phyloP scores from a whole-genome alignment of 1,139 yeast genomes.

The Candida dubliniensis region DNA sequence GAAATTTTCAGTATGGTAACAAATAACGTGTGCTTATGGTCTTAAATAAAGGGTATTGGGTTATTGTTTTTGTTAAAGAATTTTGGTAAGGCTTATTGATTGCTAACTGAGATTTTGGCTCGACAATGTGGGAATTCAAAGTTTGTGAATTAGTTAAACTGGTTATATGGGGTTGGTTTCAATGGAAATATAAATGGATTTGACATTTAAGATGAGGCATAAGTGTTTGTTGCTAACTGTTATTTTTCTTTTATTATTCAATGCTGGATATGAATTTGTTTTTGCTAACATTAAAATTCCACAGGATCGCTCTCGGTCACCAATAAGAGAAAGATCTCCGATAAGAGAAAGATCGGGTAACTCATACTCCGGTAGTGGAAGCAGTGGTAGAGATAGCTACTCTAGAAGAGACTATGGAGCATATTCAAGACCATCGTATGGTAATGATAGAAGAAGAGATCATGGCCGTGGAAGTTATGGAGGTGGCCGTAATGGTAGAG shows the following conservation, averaged over 20 bases:
- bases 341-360: constrained; percentile 40
- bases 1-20: constrained; percentile 6
- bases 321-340: constrained; percentile 10
- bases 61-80: not conserved
- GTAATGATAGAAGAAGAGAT: constrained; percentile 24
- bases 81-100: not conserved
- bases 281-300: constrained; percentile 20
- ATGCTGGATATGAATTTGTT: not conserved
- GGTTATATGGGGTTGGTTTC: not conserved
- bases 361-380: constrained; percentile 23
- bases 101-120: not conserved
- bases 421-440: constrained; percentile 10
- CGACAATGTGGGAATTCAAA: not conserved
- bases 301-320: constrained; percentile 51
- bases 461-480: constrained; percentile 23
- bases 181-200: no score
- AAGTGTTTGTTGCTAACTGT: constrained; percentile 1
- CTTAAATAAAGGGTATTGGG: not conserved
- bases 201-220: not conserved
- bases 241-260: constrained; percentile 3
- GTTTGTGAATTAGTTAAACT: not conserved
- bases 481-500: constrained; percentile 21
- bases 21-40: constrained; percentile 3
- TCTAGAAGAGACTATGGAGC: constrained; percentile 24
- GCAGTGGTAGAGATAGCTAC: constrained; percentile 12